Base-by-base conservation (phyloP, 108 stramenopile genomes). In the Pseudonitzschia delicatissima region DNA sequence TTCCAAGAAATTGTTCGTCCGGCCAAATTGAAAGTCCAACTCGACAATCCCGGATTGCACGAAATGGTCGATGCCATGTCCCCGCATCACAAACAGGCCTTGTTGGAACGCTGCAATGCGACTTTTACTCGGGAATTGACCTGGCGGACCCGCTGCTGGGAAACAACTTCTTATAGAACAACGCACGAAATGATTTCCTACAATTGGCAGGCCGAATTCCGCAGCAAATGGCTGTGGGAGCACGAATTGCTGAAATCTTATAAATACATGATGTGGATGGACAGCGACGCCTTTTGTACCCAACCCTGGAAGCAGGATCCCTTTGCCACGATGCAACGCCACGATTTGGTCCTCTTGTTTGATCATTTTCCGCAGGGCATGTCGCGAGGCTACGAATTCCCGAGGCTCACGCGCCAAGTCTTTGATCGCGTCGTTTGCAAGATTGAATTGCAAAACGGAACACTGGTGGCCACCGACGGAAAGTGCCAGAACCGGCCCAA, bases 131-230 rank as follows among this genome's bases (percentile, higher is more conserved):
- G 21, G 5, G 48, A 68, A 26, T 36, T 79, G 25, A 28, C 31
- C 8, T 79, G 78, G 78, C 29, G 45, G 5, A 66, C 65, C n/a
- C 48, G 57, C n/a, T 79, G 78, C 34, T 2, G 7, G 6, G 71
- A 72, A 57, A 23, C n/a, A 18, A 42, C 50, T 8, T 72, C 64
- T 39, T 27, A 40, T 20, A 50, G 39, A 13, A 8, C 20, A 0
- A 70, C 40, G 23, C 47, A 51, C 17, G 48, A 62, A 39, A 40
- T 45, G 12, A 40, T 79, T 6, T 45, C 71, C 18, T 76, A 76
- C 44, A 63, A 18, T 21, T 81, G 80, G 80, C 69, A 74, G 35
- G 57, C 76, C n/a, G 82, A 83, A 66, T 83, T 83, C 52, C 72
- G 82, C 29, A 50, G 76, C 0, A 33, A 69, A 15, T 76, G 77